These are phyloP conservation scores for Boletus sensibilis DNA, from an alignment of 768 basidiomycete species.

Conservation along the genomic window DNA sequence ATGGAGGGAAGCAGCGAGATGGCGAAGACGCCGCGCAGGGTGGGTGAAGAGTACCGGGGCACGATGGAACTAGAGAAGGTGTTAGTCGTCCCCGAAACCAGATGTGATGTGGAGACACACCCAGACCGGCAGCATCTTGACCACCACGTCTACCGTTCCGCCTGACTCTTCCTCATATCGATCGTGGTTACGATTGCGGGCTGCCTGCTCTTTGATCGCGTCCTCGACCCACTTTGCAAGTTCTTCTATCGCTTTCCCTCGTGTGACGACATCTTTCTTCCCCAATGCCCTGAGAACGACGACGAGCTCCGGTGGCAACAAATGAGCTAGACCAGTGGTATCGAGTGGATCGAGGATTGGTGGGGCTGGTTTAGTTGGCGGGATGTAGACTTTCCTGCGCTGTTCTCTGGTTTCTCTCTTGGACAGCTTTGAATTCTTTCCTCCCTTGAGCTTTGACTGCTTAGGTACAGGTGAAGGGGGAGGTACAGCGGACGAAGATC, in stretches of 20 bases:
- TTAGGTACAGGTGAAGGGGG: conserved; percentile 39
- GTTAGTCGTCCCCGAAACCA: conserved; percentile 6
- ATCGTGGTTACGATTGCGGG: conserved; percentile 27
- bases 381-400: conserved; percentile 81
- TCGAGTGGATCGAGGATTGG: conserved; percentile 84
- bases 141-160: conserved; percentile 33
- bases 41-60: conserved; percentile 79
- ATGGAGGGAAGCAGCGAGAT: conserved; percentile 61
- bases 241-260: conserved; percentile 83
- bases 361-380: conserved; percentile 77
- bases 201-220: conserved; percentile 43
- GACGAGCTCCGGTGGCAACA: conserved; percentile 76
- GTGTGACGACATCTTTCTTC: conserved; percentile 90
- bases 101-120: conserved; percentile 44
- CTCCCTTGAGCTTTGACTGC: conserved; percentile 48
- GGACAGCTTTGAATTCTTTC: conserved; percentile 47
- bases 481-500: conserved; percentile 16
- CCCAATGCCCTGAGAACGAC: conserved; percentile 76
- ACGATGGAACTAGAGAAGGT: conserved; percentile 68
- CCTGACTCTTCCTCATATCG: conserved; percentile 1
- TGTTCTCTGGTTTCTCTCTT: conserved; percentile 60
- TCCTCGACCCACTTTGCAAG: conserved; percentile 66
- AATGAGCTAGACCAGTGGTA: conserved; percentile 70
- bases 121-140: conserved; percentile 86
- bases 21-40: conserved; percentile 71